Evolutionary conservation across 2,329 filamentous ascomycete species (phyloP).

Genomic region (Tolypocladium sp.): DNA sequence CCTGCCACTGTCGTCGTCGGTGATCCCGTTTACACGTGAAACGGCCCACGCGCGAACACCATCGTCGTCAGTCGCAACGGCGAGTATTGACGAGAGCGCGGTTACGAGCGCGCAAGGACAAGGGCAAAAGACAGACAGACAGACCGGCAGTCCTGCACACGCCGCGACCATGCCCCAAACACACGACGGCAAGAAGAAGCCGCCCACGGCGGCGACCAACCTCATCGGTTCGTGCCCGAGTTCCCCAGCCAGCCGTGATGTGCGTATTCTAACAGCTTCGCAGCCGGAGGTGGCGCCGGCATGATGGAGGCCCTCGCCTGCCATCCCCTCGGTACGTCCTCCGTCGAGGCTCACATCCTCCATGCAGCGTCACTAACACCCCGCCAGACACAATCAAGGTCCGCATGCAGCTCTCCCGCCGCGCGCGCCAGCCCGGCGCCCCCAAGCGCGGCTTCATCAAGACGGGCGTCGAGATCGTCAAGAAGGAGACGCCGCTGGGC

Average conservation of each 20-base stretch:
- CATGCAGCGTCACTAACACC: neutral
- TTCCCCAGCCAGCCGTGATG: too few relatives aligned
- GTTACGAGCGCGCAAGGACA: neutral
- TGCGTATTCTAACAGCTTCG: conserved; percentile 9
- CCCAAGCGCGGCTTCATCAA: conserved; percentile 80
- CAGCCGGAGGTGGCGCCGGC: conserved; percentile 90
- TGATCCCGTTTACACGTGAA: neutral
- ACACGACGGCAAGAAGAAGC: conserved; percentile 50
- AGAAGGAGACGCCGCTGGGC: conserved; percentile 81
- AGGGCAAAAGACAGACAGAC: neutral
- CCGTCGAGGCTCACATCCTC: too few relatives aligned
- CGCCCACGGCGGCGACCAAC: conserved; percentile 80
- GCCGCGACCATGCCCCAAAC: conserved; percentile 22
- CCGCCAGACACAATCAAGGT: conserved; percentile 87
- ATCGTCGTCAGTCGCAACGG: too few relatives aligned
- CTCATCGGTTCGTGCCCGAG: conserved; percentile 60
- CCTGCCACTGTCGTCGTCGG: neutral
- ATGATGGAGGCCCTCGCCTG: conserved; percentile 99
- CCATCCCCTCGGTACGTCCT: conserved; percentile 71
- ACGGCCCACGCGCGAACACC: too few relatives aligned
- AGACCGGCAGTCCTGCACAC: neutral
- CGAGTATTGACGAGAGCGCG: too few relatives aligned
- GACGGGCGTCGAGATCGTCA: conserved; percentile 80
- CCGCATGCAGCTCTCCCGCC: conserved; percentile 92
- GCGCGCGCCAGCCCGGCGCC: conserved; percentile 72